phyloP scores from a whole-genome alignment of 371 early-diverging fungal species.

The Mortierella sp. region DNA sequence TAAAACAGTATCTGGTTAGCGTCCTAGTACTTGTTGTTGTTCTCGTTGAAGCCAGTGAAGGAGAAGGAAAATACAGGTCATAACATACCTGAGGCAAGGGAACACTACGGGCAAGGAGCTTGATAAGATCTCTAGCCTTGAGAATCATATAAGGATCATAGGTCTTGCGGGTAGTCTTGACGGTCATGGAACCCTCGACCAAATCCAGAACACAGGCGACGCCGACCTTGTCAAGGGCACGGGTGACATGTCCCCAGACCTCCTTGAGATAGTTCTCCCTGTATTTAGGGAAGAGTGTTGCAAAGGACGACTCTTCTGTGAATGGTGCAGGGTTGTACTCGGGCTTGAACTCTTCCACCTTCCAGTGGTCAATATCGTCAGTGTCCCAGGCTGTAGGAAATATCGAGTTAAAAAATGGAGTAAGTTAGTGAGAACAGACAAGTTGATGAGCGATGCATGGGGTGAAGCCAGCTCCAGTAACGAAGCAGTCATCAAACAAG shows the following conservation, averaged over 20 bases:
- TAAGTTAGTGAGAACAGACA: neutral
- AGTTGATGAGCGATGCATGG: neutral
- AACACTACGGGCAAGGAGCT: slow-evolving; percentile 96
- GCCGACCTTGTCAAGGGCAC: slow-evolving; percentile 90
- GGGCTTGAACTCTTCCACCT: slow-evolving; percentile 90
- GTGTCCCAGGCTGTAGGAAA: slow-evolving; percentile 89
- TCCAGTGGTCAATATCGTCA: slow-evolving; percentile 96
- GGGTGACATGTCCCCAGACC: slow-evolving; percentile 96
- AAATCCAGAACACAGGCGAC: slow-evolving; percentile 94
- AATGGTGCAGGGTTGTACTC: slow-evolving; percentile 90
- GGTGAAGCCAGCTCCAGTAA: neutral
- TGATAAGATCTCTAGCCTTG: slow-evolving; percentile 97
- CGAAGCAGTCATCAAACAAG: neutral
- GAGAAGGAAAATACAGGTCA: neutral
- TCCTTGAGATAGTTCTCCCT: slow-evolving; percentile 96
- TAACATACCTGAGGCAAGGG: slow-evolving; percentile 89
- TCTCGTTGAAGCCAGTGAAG: neutral
- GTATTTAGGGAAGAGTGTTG: slow-evolving; percentile 99
- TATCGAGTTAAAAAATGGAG: neutral
- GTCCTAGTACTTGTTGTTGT: neutral
- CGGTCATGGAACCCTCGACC: slow-evolving; percentile 98
- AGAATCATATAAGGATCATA: slow-evolving; percentile 98
- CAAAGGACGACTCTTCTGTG: slow-evolving; percentile 97
- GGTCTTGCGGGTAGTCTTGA: slow-evolving; percentile 97
- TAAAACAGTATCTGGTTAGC: neutral